Evolutionary conservation across 1,284 basidiomycete species (phyloP), one percentile per base, ranked within the genome.

Genomic region (Malassezia caprae): DNA sequence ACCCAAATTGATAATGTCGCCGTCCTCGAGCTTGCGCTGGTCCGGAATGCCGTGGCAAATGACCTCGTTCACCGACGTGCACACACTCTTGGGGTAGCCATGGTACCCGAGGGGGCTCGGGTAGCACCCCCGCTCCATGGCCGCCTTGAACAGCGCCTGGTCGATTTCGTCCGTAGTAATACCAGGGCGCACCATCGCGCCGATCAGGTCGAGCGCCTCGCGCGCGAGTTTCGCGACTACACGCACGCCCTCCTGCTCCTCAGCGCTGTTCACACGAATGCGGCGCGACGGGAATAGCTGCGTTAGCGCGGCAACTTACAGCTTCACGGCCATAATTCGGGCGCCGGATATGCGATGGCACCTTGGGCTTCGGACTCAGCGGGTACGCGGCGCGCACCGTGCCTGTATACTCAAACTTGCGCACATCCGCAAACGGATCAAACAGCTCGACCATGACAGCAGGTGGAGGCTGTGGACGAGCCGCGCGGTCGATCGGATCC

Each of bases 61-160:
- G 53, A 84, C 85, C 76, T 98, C 94, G 76, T 99, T 98, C 39
- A 98, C 79, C 26, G 88, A 68, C 42, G 87, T 93, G 84, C 94
- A 99, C 44, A 96, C 83, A 41, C 89, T 94, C 79, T 96, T 96
- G 24, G 93, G 93, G 75, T 86, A 98, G 48, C 82, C 80, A 61
- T 86, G 83, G 77, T 99, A 99, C 73, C 90, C 90, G 51, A 98
- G 79, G 32, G 94, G 88, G 31, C 87, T 90, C 3, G 94, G 94
- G 76, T 98, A 98, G 42, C 88, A 84, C 67, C 89, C 84, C 51
- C 91, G 81, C 77, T 93, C 87, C 65, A 98, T 85, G 62, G 82
- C 87, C 17, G 87, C 94, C 61, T 88, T 82, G 77, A 98, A 93
- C n/a, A 94, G 90, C 64, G 96, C 84, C 63, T 84, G 84, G 76